Percentiles rank a stretch among this genome's conserved stretches.
phyloP scores from a whole-genome alignment of 371 early-diverging fungal genomes.

The Smittium mucronatum region DNA sequence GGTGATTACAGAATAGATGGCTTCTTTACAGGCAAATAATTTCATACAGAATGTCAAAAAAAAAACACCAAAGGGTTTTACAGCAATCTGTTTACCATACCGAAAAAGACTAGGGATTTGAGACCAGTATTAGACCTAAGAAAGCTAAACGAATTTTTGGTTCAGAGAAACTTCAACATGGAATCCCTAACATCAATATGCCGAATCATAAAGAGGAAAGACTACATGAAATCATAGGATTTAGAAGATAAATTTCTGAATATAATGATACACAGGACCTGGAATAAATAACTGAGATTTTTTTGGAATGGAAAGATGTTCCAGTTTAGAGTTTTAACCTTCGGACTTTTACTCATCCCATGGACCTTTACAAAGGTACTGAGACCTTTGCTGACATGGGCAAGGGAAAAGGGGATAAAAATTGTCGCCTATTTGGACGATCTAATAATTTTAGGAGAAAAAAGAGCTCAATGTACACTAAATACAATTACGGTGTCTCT shows the following conservation, averaged over 20 bases:
- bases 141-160: constrained; percentile 24
- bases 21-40: no score
- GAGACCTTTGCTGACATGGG: constrained; percentile 24
- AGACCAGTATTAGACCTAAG: constrained; percentile 27
- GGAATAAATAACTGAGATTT: constrained; percentile 31
- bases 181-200: constrained; percentile 26
- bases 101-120: constrained; percentile 10
- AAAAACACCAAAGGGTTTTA: no score
- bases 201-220: constrained; percentile 18
- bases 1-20: no score
- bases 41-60: no score
- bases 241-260: constrained; percentile 29
- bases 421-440: constrained; percentile 32
- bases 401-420: constrained; percentile 22
- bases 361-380: constrained; percentile 34
- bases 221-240: constrained; percentile 24
- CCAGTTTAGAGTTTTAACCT: constrained; percentile 33
- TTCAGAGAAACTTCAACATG: constrained; percentile 16
- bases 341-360: constrained; percentile 35
- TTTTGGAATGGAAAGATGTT: constrained; percentile 33
- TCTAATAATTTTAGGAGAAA: constrained; percentile 19
- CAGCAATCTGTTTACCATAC: no score
- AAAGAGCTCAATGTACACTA: constrained; percentile 3
- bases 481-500: constrained; percentile 16
- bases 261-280: constrained; percentile 24